A percentile compares a stretch with the other conserved stretches of the same genome.
These are phyloP conservation scores for Bipolaris zeicola DNA, from an alignment of 2,329 filamentous ascomycete genomes.

Conservation along the genomic window DNA sequence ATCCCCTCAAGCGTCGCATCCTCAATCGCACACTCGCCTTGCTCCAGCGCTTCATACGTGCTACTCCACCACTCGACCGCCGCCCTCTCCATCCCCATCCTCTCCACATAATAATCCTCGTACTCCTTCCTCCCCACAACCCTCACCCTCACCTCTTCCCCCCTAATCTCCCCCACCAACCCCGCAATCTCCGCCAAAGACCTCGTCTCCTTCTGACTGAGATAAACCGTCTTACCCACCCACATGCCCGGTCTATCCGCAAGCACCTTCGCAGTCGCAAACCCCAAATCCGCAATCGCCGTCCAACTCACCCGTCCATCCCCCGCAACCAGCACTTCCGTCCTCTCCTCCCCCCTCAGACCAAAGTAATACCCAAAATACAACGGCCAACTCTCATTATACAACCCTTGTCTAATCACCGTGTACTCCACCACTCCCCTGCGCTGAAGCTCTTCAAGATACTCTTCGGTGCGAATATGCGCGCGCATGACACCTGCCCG, in stretches of 20 bases:
- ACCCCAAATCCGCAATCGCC: conserved; percentile 51
- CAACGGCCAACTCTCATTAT: conserved; percentile 56
- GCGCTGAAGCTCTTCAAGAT: conserved; percentile 39
- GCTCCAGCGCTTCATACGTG: conserved; percentile 52
- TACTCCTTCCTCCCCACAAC: conserved; percentile 49
- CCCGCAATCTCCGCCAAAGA: conserved; percentile 38
- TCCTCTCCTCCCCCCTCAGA: conserved; percentile 42
- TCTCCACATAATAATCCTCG: conserved; percentile 49
- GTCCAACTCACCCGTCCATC: conserved; percentile 54
- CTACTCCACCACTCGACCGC: conserved; percentile 55
- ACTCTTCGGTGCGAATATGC: conserved; percentile 54
- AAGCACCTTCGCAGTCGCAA: conserved; percentile 51
- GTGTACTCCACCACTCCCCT: conserved; percentile 36
- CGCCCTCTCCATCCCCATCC: conserved; percentile 43
- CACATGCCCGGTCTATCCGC: conserved; percentile 38
- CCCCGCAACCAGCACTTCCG: conserved; percentile 49
- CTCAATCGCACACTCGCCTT: conserved; percentile 51
- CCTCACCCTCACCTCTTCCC: conserved; percentile 44
- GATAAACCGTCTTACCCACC: conserved; percentile 48
- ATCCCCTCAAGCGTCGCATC: conserved; percentile 51
- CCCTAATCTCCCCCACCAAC: conserved; percentile 34
- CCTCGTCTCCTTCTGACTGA: conserved; percentile 40
- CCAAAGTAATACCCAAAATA: conserved; percentile 54
- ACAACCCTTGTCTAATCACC: conserved; percentile 53
- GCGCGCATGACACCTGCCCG: conserved; percentile 54